Evolutionary conservation across 345 rosid genomes (phyloP).

Genomic region (Eucalyptus tenuipes): DNA sequence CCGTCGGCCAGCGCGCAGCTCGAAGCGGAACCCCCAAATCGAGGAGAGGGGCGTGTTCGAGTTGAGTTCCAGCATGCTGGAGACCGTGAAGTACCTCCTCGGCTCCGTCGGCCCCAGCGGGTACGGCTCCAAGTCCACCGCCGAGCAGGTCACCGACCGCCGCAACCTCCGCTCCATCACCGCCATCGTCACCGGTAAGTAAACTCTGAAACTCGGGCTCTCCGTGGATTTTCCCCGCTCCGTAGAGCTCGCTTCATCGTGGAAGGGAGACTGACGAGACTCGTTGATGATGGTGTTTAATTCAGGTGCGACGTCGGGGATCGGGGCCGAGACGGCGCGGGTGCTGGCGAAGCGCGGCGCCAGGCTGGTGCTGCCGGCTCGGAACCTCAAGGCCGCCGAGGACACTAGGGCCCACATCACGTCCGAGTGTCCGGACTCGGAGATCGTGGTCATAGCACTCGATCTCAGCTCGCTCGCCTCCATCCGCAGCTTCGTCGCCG

Average conservation of each 20-base stretch:
- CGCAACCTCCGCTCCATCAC: constrained; percentile 51
- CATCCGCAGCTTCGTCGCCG: constrained; percentile 46
- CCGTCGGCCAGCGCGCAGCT: not conserved
- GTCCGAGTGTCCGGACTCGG: constrained; percentile 60
- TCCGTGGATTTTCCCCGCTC: not conserved
- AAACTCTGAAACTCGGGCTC: not conserved
- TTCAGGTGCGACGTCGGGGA: constrained; percentile 93
- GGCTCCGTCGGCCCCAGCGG: constrained; percentile 79
- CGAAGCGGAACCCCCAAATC: not conserved
- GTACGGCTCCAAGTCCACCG: constrained; percentile 86
- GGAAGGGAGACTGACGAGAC: too few relatives aligned
- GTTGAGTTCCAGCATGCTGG: constrained; percentile 33
- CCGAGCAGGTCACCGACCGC: constrained; percentile 59
- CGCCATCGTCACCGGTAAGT: constrained; percentile 77
- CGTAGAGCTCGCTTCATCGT: not conserved
- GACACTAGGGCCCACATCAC: constrained; percentile 61
- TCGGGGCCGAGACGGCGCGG: constrained; percentile 93
- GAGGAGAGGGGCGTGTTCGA: not conserved
- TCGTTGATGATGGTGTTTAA: not conserved
- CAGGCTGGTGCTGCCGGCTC: constrained; percentile 69
- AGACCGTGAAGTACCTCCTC: constrained; percentile 57
- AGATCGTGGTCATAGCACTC: constrained; percentile 64
- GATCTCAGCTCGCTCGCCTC: constrained; percentile 87
- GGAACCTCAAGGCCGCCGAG: constrained; percentile 77
- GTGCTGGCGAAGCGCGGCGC: constrained; percentile 72